These are phyloP conservation scores for Dioszegia aurantiaca DNA, from an alignment of 768 basidiomycete species.

Conservation along the genomic window DNA sequence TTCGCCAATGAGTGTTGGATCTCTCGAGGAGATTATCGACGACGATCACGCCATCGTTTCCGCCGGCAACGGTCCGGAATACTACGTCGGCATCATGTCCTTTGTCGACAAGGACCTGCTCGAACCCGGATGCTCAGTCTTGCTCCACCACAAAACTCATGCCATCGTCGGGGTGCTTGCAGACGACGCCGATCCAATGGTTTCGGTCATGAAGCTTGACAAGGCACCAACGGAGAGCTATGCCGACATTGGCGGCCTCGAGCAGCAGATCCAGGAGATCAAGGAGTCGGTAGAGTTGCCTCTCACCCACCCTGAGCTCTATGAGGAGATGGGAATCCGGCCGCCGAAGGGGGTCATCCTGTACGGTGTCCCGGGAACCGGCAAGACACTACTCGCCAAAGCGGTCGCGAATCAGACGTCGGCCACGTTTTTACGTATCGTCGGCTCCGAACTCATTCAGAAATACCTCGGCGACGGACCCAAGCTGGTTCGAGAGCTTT, in stretches of 20 bases:
- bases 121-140: conserved; percentile 91
- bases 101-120: conserved; percentile 97
- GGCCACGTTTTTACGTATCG: conserved; percentile 94
- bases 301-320: conserved; percentile 93
- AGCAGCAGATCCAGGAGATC: conserved; percentile 97
- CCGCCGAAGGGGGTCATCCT: conserved; percentile 99
- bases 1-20: conserved; percentile 96
- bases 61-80: conserved; percentile 89
- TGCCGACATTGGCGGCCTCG: conserved; percentile 95
- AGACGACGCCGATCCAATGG: conserved; percentile 92
- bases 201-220: conserved; percentile 98
- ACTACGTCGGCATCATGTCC: conserved; percentile 94
- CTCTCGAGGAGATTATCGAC: conserved; percentile 78
- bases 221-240: conserved; percentile 99
- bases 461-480: conserved; percentile 99
- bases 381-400: conserved; percentile 95
- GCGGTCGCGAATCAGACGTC: conserved; percentile 98
- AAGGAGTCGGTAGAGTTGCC: conserved; percentile 99
- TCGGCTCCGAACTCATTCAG: conserved; percentile 97
- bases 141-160: conserved; percentile 93
- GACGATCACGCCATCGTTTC: conserved; percentile 79
- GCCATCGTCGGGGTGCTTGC: conserved; percentile 91
- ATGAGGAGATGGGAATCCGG: conserved; percentile 99
- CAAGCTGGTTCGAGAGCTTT: conserved; percentile 93
- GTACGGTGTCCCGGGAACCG: conserved; percentile 96